Evolutionary conservation across 345 rosid genomes (phyloP), one percentile per base, ranked within the genome.

Genomic region (Eucalyptus brandiana): DNA sequence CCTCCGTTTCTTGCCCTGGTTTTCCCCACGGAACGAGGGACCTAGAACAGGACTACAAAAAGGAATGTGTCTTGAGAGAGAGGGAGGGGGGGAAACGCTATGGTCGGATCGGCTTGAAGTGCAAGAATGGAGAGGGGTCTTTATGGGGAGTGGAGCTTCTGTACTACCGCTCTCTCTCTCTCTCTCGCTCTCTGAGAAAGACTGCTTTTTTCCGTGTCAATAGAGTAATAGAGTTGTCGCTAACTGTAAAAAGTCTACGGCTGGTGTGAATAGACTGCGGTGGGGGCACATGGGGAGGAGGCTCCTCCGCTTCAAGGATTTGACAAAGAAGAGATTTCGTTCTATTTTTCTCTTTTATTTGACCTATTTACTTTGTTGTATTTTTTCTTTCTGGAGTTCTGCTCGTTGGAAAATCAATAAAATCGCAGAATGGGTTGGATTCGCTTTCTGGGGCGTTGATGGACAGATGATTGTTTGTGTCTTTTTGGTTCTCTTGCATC

Each of bases 391-490:
- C 23, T 76, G 8, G 45, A 37, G 47, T 40, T 76, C 47, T 40
- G 30, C 85, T 76, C 4, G 16, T 24, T 76, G 47, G 30, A 76
- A 76, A 76, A 51, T 86, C 87, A 51, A 86, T 51, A 34, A 18
- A 50, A 86, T 45, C 62, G 9, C 42, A 8, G 49, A 86, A 18
- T 12, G 42, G 60, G 76, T 67, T 58, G 89, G 88, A 65, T 88
- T 86, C 3, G 11, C 76, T 87, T 80, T 87, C 65, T 48, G 51
- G 51, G 80, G 80, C 26, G 44, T 87, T 88, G 93, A 92, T 91
- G 90, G 93, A 91, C 92, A 23, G 88, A 91, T 91, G 92, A 91
- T 91, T 91, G 86, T 34, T 7, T 53, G 40, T 32, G 87, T 56
- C 62, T 19, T 50, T 50, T 32, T 40, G 30, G 30, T 12, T 21